A percentile compares a stretch with the other conserved stretches of the same genome.
Evolutionary conservation across 805 yeast species (phyloP).

Genomic region (Hanseniaspora opuntiae): DNA sequence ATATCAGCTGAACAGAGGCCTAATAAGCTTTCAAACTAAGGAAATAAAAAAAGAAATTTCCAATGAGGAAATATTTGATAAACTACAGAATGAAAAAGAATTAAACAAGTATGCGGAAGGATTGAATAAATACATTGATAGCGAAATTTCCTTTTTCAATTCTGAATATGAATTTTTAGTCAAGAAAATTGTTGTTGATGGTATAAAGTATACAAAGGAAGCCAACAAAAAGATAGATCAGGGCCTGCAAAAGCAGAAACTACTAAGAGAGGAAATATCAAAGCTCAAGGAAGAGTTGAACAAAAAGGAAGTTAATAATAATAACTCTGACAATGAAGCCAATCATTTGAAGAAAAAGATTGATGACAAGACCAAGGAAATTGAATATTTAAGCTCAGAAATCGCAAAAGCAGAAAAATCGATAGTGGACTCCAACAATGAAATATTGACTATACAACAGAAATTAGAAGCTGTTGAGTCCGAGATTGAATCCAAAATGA

Average conservation of each 20-base stretch:
- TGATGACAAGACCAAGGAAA: conserved; percentile 42
- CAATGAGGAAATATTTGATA: neutral
- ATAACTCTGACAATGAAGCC: conserved; percentile 2
- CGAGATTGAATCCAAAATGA: conserved; percentile 11
- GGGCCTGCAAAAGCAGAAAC: conserved; percentile 20
- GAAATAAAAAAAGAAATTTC: neutral
- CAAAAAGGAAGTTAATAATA: conserved; percentile 12
- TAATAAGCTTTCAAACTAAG: neutral
- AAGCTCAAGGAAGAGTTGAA: conserved; percentile 14
- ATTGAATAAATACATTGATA: neutral
- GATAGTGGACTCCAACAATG: conserved; percentile 31
- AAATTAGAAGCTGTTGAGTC: conserved; percentile 15
- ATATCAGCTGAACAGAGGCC: neutral
- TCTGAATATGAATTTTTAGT: conserved; percentile 34
- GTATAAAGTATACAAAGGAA: neutral
- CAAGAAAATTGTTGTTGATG: conserved; percentile 25
- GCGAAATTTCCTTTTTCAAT: conserved; percentile 19
- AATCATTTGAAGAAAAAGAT: conserved; percentile 25
- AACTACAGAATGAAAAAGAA: neutral
- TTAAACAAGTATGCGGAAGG: neutral
- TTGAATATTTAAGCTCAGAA: conserved; percentile 49
- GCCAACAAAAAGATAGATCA: conserved; percentile 17
- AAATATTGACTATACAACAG: conserved; percentile 18
- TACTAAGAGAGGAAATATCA: conserved; percentile 19
- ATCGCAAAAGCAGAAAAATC: conserved; percentile 40